Conservation (phyloP, 2,329 filamentous ascomycete genomes). For the Akanthomyces dipterigenus region DNA sequence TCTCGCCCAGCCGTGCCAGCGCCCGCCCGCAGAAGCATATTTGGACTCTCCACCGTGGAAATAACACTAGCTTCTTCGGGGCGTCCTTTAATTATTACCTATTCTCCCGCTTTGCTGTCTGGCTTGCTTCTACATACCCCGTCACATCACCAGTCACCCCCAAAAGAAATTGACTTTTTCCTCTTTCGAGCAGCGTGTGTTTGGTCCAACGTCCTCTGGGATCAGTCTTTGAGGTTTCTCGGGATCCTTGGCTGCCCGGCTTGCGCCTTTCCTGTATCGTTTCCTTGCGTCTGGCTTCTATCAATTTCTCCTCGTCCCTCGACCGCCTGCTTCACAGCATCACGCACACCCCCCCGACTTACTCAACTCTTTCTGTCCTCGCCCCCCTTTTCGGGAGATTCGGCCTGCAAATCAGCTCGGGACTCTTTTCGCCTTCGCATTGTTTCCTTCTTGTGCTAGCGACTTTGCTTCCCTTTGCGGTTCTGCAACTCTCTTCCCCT, state of each 20-base stretch:
- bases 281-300: conserved; percentile 8
- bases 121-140: conserved; percentile 12
- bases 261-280: conserved; percentile 11
- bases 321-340: conserved; percentile 10
- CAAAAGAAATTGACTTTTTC: conserved; percentile 7
- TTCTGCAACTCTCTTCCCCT: conserved; percentile 5
- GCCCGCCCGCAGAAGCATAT: background rate
- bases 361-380: background rate
- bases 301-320: conserved; percentile 17
- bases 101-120: conserved; percentile 15
- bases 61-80: conserved; percentile 12
- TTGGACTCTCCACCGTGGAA: conserved; percentile 3
- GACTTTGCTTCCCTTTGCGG: background rate
- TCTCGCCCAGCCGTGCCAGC: background rate
- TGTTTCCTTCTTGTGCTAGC: background rate
- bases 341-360: conserved; percentile 1
- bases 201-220: conserved; percentile 9
- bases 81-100: conserved; percentile 6
- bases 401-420: background rate
- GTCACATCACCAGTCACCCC: conserved; percentile 10
- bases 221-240: conserved; percentile 4
- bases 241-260: conserved; percentile 11
- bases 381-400: conserved; percentile 1
- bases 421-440: background rate
- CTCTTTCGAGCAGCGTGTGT: conserved; percentile 12